Conservation (phyloP, 2,329 filamentous ascomycete species). For the Nannizzia gypsea region DNA sequence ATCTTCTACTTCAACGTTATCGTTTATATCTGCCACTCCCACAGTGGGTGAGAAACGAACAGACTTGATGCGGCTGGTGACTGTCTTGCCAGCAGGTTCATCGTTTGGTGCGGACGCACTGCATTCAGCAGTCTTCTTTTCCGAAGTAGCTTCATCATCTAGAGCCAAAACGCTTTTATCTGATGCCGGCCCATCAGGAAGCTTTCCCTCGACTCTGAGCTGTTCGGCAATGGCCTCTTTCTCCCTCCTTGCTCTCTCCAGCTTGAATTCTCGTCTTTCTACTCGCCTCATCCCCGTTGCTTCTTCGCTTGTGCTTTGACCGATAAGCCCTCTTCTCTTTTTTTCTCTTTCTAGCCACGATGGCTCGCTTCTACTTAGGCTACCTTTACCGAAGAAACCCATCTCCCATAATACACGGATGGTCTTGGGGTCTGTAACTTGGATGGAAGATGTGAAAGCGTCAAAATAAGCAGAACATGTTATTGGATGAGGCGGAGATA, state of each 20-base stretch:
- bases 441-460: slow-evolving; percentile 66
- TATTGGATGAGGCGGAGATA: slow-evolving; percentile 50
- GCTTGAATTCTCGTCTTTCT: slow-evolving; percentile 73
- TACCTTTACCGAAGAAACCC: slow-evolving; percentile 95
- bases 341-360: slow-evolving; percentile 82
- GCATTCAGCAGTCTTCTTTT: background rate
- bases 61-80: slow-evolving; percentile 39
- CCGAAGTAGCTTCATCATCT: background rate
- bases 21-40: slow-evolving; percentile 45
- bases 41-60: slow-evolving; percentile 60
- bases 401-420: slow-evolving; percentile 85
- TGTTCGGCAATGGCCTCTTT: slow-evolving; percentile 71
- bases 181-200: background rate
- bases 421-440: slow-evolving; percentile 64
- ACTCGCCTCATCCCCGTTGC: slow-evolving; percentile 63
- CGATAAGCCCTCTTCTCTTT: slow-evolving; percentile 53
- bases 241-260: slow-evolving; percentile 80
- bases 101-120: background rate
- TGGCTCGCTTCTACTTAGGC: slow-evolving; percentile 82
- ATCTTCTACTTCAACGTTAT: slow-evolving; percentile 30
- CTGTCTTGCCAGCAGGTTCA: background rate
- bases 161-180: background rate
- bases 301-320: slow-evolving; percentile 66
- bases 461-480: slow-evolving; percentile 69
- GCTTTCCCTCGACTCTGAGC: slow-evolving; percentile 40